Evolutionary conservation across 345 rosid species (phyloP).

Genomic region (Citrus maxima): DNA sequence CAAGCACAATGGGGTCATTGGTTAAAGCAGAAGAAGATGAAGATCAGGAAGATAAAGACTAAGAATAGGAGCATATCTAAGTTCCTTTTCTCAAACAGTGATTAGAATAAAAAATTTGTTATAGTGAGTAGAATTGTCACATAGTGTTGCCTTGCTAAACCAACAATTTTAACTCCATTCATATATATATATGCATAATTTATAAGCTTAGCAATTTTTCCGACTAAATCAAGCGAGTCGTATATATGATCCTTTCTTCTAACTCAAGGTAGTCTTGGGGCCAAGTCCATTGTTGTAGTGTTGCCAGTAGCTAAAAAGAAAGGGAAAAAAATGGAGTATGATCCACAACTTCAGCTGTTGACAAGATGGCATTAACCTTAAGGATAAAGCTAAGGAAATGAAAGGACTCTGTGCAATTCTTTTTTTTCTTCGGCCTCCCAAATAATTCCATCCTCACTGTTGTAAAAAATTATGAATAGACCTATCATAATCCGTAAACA

Average conservation of each 20-base stretch:
- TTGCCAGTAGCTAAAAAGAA: background rate
- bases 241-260: background rate
- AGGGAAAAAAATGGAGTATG: background rate
- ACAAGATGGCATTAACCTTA: background rate
- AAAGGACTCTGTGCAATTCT: background rate
- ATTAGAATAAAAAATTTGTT: background rate
- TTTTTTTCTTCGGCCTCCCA: background rate
- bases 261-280: background rate
- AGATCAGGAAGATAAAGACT: too few species aligned
- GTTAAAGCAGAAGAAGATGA: background rate
- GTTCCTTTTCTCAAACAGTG: background rate
- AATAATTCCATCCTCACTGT: background rate
- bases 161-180: too few species aligned
- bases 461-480: background rate
- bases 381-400: background rate
- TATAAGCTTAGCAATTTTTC: too few species aligned
- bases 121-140: background rate
- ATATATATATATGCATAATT: too few species aligned
- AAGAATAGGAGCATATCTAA: background rate
- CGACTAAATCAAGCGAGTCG: too few species aligned
- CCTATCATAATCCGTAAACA: background rate
- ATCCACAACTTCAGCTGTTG: conserved; percentile 10
- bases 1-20: background rate
- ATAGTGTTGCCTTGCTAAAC: background rate
- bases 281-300: background rate